A percentile compares a stretch with the other conserved stretches of the same genome.
phyloP scores from a whole-genome alignment of 1,284 basidiomycete genomes.

The Trichosporon sp. region DNA sequence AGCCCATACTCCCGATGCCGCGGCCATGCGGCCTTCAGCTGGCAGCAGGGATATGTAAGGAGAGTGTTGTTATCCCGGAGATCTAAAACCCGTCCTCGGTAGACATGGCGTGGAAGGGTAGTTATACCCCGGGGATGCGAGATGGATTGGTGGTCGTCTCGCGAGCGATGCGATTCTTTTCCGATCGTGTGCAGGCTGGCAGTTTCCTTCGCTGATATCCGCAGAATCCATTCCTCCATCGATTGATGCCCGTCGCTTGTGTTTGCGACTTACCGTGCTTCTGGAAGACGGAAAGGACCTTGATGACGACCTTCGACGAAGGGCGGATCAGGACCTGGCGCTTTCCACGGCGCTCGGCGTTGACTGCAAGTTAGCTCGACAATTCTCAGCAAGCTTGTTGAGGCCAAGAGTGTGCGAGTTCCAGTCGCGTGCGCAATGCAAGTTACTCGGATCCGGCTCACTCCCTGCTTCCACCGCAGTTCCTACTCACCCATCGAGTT shows the following conservation, averaged over 20 bases:
- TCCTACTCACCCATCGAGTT: conserved; percentile 58
- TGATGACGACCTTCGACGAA: conserved; percentile 92
- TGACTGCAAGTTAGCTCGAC: conserved; percentile 55
- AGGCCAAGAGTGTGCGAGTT: neutral
- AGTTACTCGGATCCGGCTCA: neutral
- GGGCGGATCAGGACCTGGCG: conserved; percentile 94
- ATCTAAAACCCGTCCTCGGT: conserved; percentile 51
- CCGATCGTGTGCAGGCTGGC: neutral
- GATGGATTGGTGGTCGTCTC: neutral
- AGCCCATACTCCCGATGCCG: conserved; percentile 27
- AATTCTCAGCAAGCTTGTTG: neutral
- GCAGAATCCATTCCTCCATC: neutral
- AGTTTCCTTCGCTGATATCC: neutral
- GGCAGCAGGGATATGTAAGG: conserved; percentile 29
- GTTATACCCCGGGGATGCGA: conserved; percentile 47
- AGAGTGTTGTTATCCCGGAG: conserved; percentile 40
- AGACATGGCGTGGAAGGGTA: conserved; percentile 41
- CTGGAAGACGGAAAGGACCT: conserved; percentile 95
- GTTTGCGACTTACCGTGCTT: conserved; percentile 70
- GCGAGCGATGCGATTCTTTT: too few species aligned
- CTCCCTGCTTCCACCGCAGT: neutral
- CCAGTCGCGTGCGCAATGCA: neutral
- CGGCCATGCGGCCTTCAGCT: conserved; percentile 46
- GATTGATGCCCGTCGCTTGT: neutral
- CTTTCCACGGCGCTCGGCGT: conserved; percentile 96